A percentile compares a stretch with the other conserved stretches of the same genome.
These are phyloP conservation scores for Pseudogymnoascus sp. DNA, from an alignment of 2,329 filamentous ascomycete genomes.

Conservation along the genomic window DNA sequence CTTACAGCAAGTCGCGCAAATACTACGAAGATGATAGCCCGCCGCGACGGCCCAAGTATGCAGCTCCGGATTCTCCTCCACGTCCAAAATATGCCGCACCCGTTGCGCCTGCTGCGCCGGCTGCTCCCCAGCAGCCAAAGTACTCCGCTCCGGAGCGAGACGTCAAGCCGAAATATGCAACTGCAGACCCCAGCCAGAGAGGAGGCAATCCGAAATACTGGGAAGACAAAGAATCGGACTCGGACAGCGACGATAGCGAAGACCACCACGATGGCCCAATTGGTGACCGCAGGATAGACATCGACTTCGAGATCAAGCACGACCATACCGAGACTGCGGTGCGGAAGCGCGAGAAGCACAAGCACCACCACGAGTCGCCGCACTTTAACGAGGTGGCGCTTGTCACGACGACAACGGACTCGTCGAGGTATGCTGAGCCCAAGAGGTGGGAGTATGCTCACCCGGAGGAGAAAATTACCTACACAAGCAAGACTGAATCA, in stretches of 20 bases:
- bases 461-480: constrained; percentile 29
- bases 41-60: constrained; percentile 1
- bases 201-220: constrained; percentile 7
- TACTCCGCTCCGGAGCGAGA: neutral
- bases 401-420: neutral
- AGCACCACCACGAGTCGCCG: neutral
- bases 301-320: neutral
- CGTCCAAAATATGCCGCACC: constrained; percentile 1
- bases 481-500: constrained; percentile 25
- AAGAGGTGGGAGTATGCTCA: constrained; percentile 34
- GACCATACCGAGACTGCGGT: neutral
- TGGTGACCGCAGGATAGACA: constrained; percentile 6
- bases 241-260: neutral
- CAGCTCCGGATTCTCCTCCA: neutral
- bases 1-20: neutral
- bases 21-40: constrained; percentile 6
- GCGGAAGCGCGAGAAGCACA: constrained; percentile 5
- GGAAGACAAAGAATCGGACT: neutral
- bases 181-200: constrained; percentile 2
- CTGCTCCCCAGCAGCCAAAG: neutral
- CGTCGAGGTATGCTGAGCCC: constrained; percentile 25
- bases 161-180: constrained; percentile 3
- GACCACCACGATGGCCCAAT: neutral
- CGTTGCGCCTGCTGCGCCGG: neutral
- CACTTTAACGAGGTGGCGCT: neutral